Conservation (phyloP, 441 rosid species). For the Capsella rubella region DNA sequence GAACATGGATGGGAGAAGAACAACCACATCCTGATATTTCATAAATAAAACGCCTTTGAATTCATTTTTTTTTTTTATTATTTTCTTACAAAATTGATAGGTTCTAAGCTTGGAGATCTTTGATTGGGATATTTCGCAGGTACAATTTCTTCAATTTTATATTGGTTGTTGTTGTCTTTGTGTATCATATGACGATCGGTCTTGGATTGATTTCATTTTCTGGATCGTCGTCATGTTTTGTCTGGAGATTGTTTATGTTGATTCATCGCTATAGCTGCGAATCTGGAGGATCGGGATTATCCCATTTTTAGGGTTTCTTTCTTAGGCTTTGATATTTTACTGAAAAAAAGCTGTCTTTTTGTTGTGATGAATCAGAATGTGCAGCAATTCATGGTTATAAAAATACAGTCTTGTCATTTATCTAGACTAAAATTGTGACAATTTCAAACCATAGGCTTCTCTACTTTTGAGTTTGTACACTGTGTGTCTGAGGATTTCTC, state of each 20-base stretch:
- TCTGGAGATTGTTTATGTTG: slow-evolving; percentile 21
- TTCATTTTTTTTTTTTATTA: background rate
- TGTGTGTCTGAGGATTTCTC: background rate
- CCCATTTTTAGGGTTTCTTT: slow-evolving; percentile 15
- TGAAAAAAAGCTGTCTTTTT: background rate
- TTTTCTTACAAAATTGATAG: background rate
- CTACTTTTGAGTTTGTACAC: background rate
- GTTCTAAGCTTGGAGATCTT: slow-evolving; percentile 8
- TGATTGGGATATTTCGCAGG: slow-evolving; percentile 18
- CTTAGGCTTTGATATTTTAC: background rate
- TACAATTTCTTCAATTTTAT: background rate
- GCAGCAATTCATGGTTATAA: slow-evolving; percentile 1
- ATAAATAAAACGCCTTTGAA: slow-evolving; percentile 1
- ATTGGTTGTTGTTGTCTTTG: background rate
- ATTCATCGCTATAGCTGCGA: slow-evolving; percentile 11
- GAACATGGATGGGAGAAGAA: background rate
- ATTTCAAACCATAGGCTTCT: background rate
- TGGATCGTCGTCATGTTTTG: slow-evolving; percentile 22
- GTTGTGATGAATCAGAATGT: slow-evolving; percentile 13
- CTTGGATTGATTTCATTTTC: slow-evolving; percentile 25
- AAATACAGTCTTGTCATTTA: background rate
- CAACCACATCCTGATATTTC: background rate
- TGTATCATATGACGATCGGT: slow-evolving; percentile 11
- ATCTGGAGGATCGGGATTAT: slow-evolving; percentile 23
- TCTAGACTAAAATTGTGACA: background rate